Evolutionary conservation across 805 yeast species (phyloP), one percentile per base, ranked within the genome.

Genomic region (Ogataea philodendri): DNA sequence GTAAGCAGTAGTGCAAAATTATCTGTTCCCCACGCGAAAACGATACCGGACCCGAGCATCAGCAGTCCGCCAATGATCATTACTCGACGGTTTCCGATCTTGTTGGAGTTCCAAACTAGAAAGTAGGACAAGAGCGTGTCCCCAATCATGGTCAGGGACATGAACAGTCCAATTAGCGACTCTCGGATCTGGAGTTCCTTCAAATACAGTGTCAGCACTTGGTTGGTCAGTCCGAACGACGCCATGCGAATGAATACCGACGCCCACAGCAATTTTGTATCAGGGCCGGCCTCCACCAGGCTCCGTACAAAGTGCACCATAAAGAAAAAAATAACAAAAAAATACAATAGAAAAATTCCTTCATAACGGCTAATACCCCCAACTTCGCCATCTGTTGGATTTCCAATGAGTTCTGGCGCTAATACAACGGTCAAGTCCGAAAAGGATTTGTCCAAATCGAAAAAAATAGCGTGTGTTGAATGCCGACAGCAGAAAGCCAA

Each of bases 401-500:
- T 26, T 18, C 27, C n/a, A 19, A 35, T 35, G 39, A 22, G 29
- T 17, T 5, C 29, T 9, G 27, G 13, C 7, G 11, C 15, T 7
- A 18, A 10, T 21, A 13, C 33, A 13, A 11, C 18, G 11, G 39
- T 2, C 7, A 35, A 35, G 19, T 19, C n/a, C 18, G 39, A 35
- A 6, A 28, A 19, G 33, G 33, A 24, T 9, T 5, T 19, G 7
- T 7, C 19, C 9, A 41, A 32, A 27, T 41, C 33, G n/a, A 81
- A 79, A 56, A 69, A 78, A 37, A 76, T 88, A 56, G 97, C 97
- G 0, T 93, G 98, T 66, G 87, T 86, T 1, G 96, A 90, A 52
- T 93, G 98, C 57, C 75, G 97, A 9, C 97, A 93, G 60, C 98
- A 90, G 58, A 93, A 93, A 62, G 81, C 88, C 22, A 76, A 79